Conservation (phyloP, 176 grass and related monocot genomes). For the Sorghum bicolor region Sorghum_bicolor_NCBIv3 NC_012878.2:47070001-47070500, state of each 20-base stretch:
- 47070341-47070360: conserved; percentile 80
- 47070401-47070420: conserved; percentile 64
- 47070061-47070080: not conserved
- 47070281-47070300: conserved; percentile 65
- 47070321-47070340: conserved; percentile 41
- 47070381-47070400: conserved; percentile 50
- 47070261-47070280: conserved; percentile 87
- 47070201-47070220: not conserved
- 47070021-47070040: conserved; percentile 13
- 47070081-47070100: not conserved
- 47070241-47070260: conserved; percentile 67
- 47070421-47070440: conserved; percentile 63
- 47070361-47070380: conserved; percentile 66
- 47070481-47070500: conserved; percentile 89
- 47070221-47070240: conserved; percentile 16
- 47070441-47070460: conserved; percentile 75
- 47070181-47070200: conserved; percentile 26
- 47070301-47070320: conserved; percentile 62
- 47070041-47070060: not conserved
- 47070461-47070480: conserved; percentile 96
- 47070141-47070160: not conserved
- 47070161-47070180: not conserved
- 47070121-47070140: not conserved
- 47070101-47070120: not conserved
- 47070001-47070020: conserved; percentile 27